Base-by-base conservation (phyloP, 768 basidiomycete genomes). In the Tricholoma matsutake region DNA sequence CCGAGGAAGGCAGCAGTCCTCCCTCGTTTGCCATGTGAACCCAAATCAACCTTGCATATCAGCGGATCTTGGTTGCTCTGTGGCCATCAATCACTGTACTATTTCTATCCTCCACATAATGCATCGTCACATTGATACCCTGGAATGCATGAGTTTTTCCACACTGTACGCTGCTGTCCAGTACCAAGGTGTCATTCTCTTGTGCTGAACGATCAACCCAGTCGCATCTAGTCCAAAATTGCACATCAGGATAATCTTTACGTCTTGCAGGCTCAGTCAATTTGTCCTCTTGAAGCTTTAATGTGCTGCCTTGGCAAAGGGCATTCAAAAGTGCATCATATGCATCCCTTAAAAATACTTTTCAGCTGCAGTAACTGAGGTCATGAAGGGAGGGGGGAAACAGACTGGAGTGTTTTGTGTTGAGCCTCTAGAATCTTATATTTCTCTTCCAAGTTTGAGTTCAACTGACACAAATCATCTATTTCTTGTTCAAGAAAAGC, bases 151-250 rank as follows among this genome's bases (percentile, higher is more conserved):
- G 57, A 25, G 29, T n/a, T 53, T n/a, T 45, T 2, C 59, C 60
- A 14, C 43, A 11, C n/a, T n/a, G 2, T 14, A 20, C 29, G 20
- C 45, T 16, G 25, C n/a, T n/a, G 18, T 45, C 29, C 6, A 35
- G 29, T 13, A 31, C 22, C 22, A 35, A 18, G 11, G 43, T 20
- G 9, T 20, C 20, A 7, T 45, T 20, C 18, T 20, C 43, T 20
- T 45, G 22, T 37, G 29, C 22, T 51, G 14, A 41, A 45, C 5
- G 25, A 6, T 16, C 20, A 11, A 41, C 28, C 53, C 59, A 64
- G 18, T 54, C 54, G 31, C 35, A 20, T 45, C 49, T 57, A 18
- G 41, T 55, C 62, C 62, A 65, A 49, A 57, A 65, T 34, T 55
- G 57, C 20, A 65, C 57, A 28, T 56, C 14, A 13, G 61, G 61